Evolutionary conservation across 345 rosid species (phyloP), one percentile per base, ranked within the genome.

Genomic region (Citrus glauca): DNA sequence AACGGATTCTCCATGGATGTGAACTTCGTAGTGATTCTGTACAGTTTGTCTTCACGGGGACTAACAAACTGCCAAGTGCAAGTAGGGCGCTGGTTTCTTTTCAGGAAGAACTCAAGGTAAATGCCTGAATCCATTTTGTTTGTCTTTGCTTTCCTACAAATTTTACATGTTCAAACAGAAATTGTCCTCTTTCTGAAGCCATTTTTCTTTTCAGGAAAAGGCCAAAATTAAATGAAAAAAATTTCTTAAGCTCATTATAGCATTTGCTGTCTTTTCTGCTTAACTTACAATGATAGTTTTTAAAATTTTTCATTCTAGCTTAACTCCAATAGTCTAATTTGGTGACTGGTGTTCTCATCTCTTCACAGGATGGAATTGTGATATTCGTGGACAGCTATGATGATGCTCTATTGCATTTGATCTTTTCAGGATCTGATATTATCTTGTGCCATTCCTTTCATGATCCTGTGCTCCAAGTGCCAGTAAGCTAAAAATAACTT

Each of bases 361-460:
- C 57, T 66, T 71, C 68, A 53, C 88, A 92, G 92, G 87, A 80
- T 81, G 87, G 78, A 67, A 83, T 72, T 30, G 78, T 88, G 74
- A 87, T 78, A 84, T 76, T 89, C 78, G 67, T 92, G 19, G 70
- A 71, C 71, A 69, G 73, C 82, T 79, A 81, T 27, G 85, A 87
- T 28, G 91, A 92, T 73, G 89, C 55, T 65, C 62, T 88, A 50
- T 85, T 81, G 60, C 97, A 89, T 85, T 69, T 89, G 82, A 72
- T 88, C 77, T 75, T 84, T 64, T 91, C 91, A 50, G 97, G 90
- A 84, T 90, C 91, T 37, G 93, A 91, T 84, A 83, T 91, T 57
- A 87, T 91, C 60, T 77, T 88, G 77, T 91, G 92, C 69, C 74
- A 82, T 61, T 82, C 89, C 32, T 89, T 87, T 33, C 82, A 86